phyloP scores from a whole-genome alignment of 768 basidiomycete genomes.

The Fomitopsis pulvina region DNA sequence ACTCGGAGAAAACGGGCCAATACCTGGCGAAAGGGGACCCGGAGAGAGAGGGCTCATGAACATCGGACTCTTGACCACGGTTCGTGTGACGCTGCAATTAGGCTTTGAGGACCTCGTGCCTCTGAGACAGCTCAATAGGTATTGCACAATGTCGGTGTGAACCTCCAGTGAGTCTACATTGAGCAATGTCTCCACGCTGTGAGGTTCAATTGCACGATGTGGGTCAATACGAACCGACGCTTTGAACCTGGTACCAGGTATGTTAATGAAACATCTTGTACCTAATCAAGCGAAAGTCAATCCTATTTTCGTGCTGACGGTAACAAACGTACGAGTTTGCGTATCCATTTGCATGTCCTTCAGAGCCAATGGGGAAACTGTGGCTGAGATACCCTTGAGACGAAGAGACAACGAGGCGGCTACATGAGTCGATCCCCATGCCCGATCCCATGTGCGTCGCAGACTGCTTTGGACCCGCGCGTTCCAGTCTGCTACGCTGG shows the following conservation, averaged over 20 bases:
- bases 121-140: conserved; percentile 20
- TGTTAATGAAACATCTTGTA: background rate
- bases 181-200: conserved; percentile 42
- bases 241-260: conserved; percentile 37
- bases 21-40: background rate
- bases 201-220: conserved; percentile 46
- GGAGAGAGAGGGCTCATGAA: background rate
- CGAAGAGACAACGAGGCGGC: conserved; percentile 45
- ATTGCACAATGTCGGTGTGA: conserved; percentile 37
- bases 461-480: conserved; percentile 53
- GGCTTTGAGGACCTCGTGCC: background rate
- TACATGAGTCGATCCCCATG: conserved; percentile 59
- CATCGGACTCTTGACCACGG: background rate
- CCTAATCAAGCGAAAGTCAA: background rate
- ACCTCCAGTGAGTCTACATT: conserved; percentile 40
- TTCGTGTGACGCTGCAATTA: background rate
- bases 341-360: background rate
- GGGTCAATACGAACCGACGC: conserved; percentile 55
- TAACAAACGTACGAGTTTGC: background rate
- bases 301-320: background rate
- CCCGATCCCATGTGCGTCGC: conserved; percentile 59
- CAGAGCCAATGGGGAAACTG: conserved; percentile 6
- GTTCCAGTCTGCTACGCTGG: conserved; percentile 60
- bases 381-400: conserved; percentile 41
- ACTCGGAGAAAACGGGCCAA: background rate